These are phyloP conservation scores for Penicillium brevicompactum DNA, from an alignment of 2,329 filamentous ascomycete genomes.

Conservation along the genomic window DNA sequence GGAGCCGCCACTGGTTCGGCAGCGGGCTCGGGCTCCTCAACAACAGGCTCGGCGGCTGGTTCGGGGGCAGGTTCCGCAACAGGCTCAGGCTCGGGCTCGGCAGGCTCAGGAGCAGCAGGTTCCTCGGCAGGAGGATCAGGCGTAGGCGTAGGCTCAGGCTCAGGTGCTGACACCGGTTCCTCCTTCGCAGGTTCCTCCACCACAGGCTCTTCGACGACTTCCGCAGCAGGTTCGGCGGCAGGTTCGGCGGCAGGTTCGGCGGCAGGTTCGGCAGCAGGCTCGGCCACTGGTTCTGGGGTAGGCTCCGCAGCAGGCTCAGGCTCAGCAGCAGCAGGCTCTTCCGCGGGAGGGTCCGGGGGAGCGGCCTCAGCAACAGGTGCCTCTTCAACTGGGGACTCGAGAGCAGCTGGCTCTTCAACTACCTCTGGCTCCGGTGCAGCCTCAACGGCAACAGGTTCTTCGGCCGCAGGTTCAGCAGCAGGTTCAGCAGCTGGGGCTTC, in stretches of 20 bases:
- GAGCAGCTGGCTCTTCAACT: neutral
- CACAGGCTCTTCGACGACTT: neutral
- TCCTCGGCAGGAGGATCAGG: slow-evolving; percentile 15
- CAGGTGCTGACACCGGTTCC: neutral
- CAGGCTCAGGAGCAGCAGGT: slow-evolving; percentile 12
- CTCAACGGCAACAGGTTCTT: neutral
- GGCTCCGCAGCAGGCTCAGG: slow-evolving; percentile 15
- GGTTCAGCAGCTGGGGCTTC: neutral
- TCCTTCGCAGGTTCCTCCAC: too few relatives aligned
- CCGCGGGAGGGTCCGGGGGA: slow-evolving; percentile 8
- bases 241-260: slow-evolving; percentile 10
- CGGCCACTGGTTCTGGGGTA: neutral
- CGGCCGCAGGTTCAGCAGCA: neutral
- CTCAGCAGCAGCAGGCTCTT: slow-evolving; percentile 15
- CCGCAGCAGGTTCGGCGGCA: neutral
- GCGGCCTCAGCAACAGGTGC: neutral
- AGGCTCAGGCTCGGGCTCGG: neutral
- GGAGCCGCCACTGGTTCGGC: neutral
- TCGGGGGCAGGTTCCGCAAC: neutral
- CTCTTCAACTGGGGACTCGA: slow-evolving; percentile 1
- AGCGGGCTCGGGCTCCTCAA: neutral
- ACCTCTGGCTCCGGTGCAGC: neutral
- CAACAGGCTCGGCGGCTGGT: slow-evolving; percentile 10
- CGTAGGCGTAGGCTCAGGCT: neutral
- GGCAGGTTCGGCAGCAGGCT: slow-evolving; percentile 11